Conservation (phyloP, 2,329 filamentous ascomycete species). For the Seiridium unicorne region DNA sequence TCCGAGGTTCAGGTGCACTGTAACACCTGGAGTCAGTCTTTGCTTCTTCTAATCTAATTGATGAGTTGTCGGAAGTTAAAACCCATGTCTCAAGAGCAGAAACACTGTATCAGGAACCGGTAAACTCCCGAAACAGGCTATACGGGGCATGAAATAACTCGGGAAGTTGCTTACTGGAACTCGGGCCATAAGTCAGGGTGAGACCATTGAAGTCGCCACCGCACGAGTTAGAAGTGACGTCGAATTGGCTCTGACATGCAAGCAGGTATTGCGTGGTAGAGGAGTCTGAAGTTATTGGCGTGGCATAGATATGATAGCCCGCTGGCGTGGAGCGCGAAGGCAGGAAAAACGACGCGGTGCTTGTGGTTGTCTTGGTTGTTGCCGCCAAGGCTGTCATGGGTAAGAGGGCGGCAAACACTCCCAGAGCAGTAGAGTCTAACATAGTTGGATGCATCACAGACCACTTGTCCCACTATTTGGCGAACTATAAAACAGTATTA, state of each 20-base stretch:
- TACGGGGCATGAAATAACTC: too few species aligned
- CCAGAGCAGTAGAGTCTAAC: neutral
- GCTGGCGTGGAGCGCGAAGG: conserved; percentile 1
- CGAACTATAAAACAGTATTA: too few species aligned
- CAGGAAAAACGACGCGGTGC: neutral
- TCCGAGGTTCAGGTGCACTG: conserved; percentile 2
- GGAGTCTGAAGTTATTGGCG: neutral
- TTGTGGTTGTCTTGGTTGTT: neutral
- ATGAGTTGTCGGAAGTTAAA: too few species aligned
- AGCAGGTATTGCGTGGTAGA: neutral
- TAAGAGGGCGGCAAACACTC: neutral
- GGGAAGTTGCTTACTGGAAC: neutral
- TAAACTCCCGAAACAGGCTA: too few species aligned
- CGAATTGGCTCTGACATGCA: neutral
- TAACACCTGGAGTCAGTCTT: too few species aligned
- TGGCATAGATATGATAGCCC: conserved; percentile 4
- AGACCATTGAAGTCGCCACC: conserved; percentile 3
- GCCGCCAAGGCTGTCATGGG: neutral
- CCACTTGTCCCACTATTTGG: too few species aligned
- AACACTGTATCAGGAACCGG: too few species aligned
- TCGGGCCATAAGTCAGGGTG: neutral
- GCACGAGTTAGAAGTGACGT: neutral
- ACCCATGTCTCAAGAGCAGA: too few species aligned
- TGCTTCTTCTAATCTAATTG: too few species aligned
- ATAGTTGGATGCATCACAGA: neutral